These are phyloP conservation scores for Hypomontagnella submonticulosa DNA, from an alignment of 495 filamentous ascomycete species.

Conservation along the genomic window DNA sequence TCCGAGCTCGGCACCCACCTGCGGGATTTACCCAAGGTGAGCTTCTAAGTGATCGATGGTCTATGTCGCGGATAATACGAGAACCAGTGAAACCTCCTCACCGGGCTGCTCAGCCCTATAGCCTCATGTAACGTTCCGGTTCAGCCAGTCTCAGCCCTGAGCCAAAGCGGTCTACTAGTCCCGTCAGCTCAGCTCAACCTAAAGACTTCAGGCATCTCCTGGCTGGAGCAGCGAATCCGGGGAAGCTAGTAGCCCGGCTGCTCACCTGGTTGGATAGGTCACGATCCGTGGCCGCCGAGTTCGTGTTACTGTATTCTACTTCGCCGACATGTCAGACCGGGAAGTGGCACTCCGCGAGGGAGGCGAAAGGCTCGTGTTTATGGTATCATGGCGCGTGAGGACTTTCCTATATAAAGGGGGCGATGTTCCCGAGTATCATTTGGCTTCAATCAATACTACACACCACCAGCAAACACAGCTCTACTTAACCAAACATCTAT, in stretches of 20 bases:
- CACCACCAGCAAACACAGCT: constrained; percentile 7
- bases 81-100: constrained; percentile 1
- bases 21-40: constrained; percentile 8
- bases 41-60: constrained; percentile 4
- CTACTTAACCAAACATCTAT: constrained; percentile 1
- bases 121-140: constrained; percentile 41
- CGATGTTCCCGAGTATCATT: neutral
- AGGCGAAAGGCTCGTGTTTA: constrained; percentile 9
- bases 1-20: neutral
- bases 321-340: constrained; percentile 5
- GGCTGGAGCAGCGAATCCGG: constrained; percentile 9
- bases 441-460: neutral
- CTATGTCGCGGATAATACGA: constrained; percentile 15
- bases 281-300: constrained; percentile 1
- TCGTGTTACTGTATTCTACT: constrained; percentile 7
- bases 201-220: constrained; percentile 5
- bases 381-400: constrained; percentile 4
- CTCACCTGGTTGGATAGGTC: neutral
- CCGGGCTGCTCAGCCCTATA: constrained; percentile 29
- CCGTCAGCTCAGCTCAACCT: constrained; percentile 22
- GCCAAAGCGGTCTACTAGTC: neutral
- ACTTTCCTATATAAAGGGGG: constrained; percentile 15
- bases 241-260: constrained; percentile 6
- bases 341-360: neutral
- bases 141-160: constrained; percentile 13